phyloP scores from a whole-genome alignment of 495 filamentous ascomycete genomes.

The Immersiella caudata region DNA sequence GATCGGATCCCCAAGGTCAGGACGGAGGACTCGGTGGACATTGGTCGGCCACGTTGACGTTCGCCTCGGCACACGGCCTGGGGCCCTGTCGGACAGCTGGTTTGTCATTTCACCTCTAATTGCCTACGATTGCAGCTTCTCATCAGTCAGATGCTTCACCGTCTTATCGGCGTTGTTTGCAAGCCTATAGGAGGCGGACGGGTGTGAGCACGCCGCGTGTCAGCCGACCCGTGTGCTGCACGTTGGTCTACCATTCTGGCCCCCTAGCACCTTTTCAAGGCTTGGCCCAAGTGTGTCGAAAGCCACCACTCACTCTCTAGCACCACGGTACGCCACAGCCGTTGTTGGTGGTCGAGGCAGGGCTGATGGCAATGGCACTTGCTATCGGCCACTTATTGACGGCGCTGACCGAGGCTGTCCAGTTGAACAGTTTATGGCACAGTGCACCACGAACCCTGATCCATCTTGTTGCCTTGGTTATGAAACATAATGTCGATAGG shows the following conservation, averaged over 20 bases:
- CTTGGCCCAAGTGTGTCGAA: too few species aligned
- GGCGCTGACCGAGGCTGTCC: background rate
- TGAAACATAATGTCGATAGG: background rate
- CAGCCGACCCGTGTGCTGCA: slow-evolving; percentile 29
- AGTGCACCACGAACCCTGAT: background rate
- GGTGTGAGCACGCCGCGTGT: slow-evolving; percentile 27
- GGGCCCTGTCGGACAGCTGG: slow-evolving; percentile 1
- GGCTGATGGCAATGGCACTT: slow-evolving; percentile 4
- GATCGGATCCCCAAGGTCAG: slow-evolving; percentile 15
- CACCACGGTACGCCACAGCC: slow-evolving; percentile 26
- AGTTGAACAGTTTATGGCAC: background rate
- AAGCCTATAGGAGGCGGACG: slow-evolving; percentile 8
- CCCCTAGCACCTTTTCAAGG: slow-evolving; percentile 6
- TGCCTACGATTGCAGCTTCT: slow-evolving; percentile 7
- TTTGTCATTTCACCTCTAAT: slow-evolving; percentile 10
- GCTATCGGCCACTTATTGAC: background rate
- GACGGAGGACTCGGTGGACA: background rate
- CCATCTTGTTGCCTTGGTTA: background rate
- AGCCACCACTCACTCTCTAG: background rate
- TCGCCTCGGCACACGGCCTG: slow-evolving; percentile 5
- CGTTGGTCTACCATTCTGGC: slow-evolving; percentile 19
- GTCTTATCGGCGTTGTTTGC: slow-evolving; percentile 4
- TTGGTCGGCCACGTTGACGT: slow-evolving; percentile 16
- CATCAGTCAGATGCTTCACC: slow-evolving; percentile 10
- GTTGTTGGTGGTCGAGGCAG: slow-evolving; percentile 19